Evolutionary conservation across 2,329 filamentous ascomycete species (phyloP).

Genomic region (Fusarium penzigii): DNA sequence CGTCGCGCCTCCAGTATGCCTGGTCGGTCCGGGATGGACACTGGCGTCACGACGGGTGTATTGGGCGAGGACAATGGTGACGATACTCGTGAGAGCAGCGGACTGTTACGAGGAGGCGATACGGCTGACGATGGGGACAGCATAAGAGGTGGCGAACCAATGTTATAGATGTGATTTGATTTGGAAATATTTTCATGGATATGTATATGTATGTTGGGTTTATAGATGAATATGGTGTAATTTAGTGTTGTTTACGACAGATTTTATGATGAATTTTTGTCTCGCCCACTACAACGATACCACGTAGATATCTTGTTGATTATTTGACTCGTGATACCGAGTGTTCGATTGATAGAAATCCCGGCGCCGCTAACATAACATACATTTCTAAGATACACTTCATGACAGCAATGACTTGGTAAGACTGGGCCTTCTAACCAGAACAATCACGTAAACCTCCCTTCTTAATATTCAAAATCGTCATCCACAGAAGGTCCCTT

Average conservation of each 20-base stretch:
- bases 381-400: background rate
- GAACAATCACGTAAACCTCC: background rate
- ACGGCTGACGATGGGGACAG: conserved; percentile 36
- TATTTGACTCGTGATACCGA: too few species aligned
- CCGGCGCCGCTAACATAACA: background rate
- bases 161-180: conserved; percentile 21
- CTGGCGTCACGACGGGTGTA: conserved; percentile 34
- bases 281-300: background rate
- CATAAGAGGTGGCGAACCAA: conserved; percentile 28
- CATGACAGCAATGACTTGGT: background rate
- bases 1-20: conserved; percentile 41
- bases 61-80: conserved; percentile 30
- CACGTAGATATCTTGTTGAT: conserved; percentile 2
- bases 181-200: too few species aligned
- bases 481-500: conserved; percentile 90
- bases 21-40: conserved; percentile 24
- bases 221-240: background rate
- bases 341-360: too few species aligned
- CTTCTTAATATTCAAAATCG: conserved; percentile 91
- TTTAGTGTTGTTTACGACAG: conserved; percentile 6
- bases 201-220: too few species aligned
- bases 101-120: conserved; percentile 41
- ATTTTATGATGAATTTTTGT: conserved; percentile 2
- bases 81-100: conserved; percentile 43
- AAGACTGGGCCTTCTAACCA: background rate